These are phyloP conservation scores for Tolypocladium inflatum DNA, from an alignment of 2,329 filamentous ascomycete genomes.

Conservation along the genomic window DNA sequence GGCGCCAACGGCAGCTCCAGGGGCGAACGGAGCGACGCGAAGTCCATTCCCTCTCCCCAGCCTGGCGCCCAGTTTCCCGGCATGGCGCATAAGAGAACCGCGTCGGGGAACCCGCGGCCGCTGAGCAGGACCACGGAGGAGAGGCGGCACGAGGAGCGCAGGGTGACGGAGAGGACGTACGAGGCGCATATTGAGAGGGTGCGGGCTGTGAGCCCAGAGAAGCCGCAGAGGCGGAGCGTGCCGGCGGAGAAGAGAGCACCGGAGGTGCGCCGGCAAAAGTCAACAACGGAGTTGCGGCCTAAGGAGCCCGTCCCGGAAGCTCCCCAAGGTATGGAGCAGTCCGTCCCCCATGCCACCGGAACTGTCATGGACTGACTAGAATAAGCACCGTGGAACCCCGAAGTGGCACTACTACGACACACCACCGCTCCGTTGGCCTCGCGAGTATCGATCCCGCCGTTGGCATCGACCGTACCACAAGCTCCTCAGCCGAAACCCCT, in stretches of 20 bases:
- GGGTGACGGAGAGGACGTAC: constrained; percentile 43
- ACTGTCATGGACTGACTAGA: neutral
- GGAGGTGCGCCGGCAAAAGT: constrained; percentile 30
- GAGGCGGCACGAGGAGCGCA: constrained; percentile 39
- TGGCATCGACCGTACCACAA: constrained; percentile 65
- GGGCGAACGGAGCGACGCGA: constrained; percentile 24
- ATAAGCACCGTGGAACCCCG: constrained; percentile 62
- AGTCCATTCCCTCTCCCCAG: constrained; percentile 25
- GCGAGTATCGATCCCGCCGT: constrained; percentile 53
- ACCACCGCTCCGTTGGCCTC: constrained; percentile 64
- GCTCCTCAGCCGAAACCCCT: constrained; percentile 64
- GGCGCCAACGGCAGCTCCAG: constrained; percentile 23
- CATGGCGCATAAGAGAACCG: constrained; percentile 44
- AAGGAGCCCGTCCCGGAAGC: constrained; percentile 37
- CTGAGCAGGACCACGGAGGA: constrained; percentile 34
- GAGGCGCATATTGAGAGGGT: constrained; percentile 56
- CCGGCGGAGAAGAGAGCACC: constrained; percentile 26
- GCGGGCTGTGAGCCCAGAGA: constrained; percentile 50
- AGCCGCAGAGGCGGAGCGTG: constrained; percentile 34
- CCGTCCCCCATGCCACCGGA: neutral
- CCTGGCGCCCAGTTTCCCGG: constrained; percentile 24
- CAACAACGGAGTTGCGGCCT: constrained; percentile 30
- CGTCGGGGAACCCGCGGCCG: constrained; percentile 47
- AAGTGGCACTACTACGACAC: constrained; percentile 61
- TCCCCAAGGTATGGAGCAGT: constrained; percentile 33